Evolutionary conservation across 2,329 filamentous ascomycete species (phyloP), one percentile per base, ranked within the genome.

Genomic region (Phialophora verrucosa): DNA sequence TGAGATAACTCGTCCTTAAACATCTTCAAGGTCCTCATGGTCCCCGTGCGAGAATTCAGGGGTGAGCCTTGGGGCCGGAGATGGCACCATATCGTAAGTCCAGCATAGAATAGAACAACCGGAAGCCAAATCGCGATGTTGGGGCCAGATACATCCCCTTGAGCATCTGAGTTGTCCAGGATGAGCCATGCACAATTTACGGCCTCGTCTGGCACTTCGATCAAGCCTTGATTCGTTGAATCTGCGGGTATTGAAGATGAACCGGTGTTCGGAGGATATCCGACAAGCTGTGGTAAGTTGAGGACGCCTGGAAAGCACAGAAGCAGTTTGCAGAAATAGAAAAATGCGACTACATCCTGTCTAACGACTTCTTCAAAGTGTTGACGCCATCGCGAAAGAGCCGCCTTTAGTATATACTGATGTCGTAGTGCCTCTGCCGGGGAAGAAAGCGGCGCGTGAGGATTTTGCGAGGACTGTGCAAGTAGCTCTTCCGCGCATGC

Each of bases 331-430:
- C 31, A 35, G 47, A 64, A 64, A 23, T 64, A 64, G 56, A 55
- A 64, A 3, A 64, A 32, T n/a, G 62, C 62, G 17, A 57, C 31
- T 17, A 64, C 38, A 35, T 64, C 62, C 17, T 29, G 59, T 12
- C 47, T 49, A 25, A 47, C 62, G 10, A 54, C 29, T 17, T 32
- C 23, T 32, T 60, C 27, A 35, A 64, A 64, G 44, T 59, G 49
- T 23, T 59, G 62, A n/a, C 55, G 31, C 62, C 62, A 64, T 31
- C 56, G 27, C 14, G 55, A 57, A 44, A 64, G 62, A 10, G 62
- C 62, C 10, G 47, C 50, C 25, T 31, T 17, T 20, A 64, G n/a
- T 14, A 59, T 47, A 54, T 55, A 47, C 23, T 29, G 53, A 17
- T 59, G n/a, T 4, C 62, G 55, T 3, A 32, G 44, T 23, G n/a